Conservation (phyloP, 2,329 filamentous ascomycete species). For the Metarhizium album region DNA sequence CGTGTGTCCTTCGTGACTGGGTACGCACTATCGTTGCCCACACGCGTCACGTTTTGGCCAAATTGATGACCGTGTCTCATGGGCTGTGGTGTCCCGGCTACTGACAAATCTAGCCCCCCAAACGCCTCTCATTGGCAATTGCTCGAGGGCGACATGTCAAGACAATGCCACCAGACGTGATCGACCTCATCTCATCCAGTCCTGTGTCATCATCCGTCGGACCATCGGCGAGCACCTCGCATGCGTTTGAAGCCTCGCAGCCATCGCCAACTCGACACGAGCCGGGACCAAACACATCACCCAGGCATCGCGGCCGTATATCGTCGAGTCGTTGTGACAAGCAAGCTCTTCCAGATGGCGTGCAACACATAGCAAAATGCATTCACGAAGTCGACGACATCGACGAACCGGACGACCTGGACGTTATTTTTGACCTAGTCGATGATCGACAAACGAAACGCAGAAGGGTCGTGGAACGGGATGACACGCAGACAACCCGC, state of each 20-base stretch:
- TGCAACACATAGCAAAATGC: neutral
- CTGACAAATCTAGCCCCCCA: neutral
- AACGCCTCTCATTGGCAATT: neutral
- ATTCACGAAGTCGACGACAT: constrained; percentile 1
- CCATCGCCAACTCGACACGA: neutral
- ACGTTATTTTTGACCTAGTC: neutral
- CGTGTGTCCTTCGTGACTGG: neutral
- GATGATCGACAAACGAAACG: constrained; percentile 1
- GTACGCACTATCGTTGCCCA: neutral
- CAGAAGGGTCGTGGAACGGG: neutral
- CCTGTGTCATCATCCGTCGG: constrained; percentile 11
- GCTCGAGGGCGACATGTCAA: neutral
- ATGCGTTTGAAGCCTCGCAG: neutral
- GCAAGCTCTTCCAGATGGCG: neutral
- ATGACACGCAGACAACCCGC: neutral
- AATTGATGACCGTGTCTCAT: neutral
- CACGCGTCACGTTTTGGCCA: neutral
- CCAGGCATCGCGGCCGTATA: neutral
- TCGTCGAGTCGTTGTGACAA: neutral
- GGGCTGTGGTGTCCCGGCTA: neutral
- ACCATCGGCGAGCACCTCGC: neutral
- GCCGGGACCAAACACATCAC: neutral
- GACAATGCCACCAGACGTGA: constrained; percentile 22
- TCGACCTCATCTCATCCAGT: constrained; percentile 28
- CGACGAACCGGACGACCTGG: constrained; percentile 1